These are phyloP conservation scores for Lagenidium sp. DNA, from an alignment of 352 stramenopile species.

Conservation along the genomic window DNA sequence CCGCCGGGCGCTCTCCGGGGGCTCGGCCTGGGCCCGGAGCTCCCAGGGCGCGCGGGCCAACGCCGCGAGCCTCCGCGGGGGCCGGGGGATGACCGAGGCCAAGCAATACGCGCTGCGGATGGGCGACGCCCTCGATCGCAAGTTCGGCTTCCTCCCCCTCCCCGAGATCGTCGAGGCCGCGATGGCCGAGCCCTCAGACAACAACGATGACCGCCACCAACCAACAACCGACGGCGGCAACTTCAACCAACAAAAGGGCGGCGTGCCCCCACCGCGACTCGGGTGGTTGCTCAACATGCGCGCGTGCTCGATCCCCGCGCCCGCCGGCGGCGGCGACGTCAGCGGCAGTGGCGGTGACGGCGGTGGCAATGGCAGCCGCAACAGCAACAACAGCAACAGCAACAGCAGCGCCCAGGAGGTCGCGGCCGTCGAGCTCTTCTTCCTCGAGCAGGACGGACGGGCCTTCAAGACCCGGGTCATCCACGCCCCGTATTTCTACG, in stretches of 20 bases:
- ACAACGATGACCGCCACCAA: neutral
- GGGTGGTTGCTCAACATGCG: constrained; percentile 73
- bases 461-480: constrained; percentile 96
- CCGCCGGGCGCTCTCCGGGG: constrained; percentile 41
- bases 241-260: too few species aligned
- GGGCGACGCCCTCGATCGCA: constrained; percentile 60
- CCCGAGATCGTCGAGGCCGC: constrained; percentile 39
- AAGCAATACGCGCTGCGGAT: constrained; percentile 49
- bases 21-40: constrained; percentile 54
- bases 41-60: constrained; percentile 71
- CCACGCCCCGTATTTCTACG: constrained; percentile 97
- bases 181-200: constrained; percentile 16
- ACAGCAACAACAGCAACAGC: too few species aligned
- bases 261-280: too few species aligned
- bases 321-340: constrained; percentile 25
- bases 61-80: constrained; percentile 18
- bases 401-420: constrained; percentile 85
- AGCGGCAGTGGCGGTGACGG: too few species aligned
- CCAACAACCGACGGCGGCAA: constrained; percentile 5
- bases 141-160: constrained; percentile 60
- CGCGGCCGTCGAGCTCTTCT: constrained; percentile 93
- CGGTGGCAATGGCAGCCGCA: too few species aligned
- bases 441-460: constrained; percentile 88
- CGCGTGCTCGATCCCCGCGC: constrained; percentile 42
- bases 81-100: constrained; percentile 44